Evolutionary conservation across 768 basidiomycete genomes (phyloP).

Genomic region (Agaricus subrufescens): DNA sequence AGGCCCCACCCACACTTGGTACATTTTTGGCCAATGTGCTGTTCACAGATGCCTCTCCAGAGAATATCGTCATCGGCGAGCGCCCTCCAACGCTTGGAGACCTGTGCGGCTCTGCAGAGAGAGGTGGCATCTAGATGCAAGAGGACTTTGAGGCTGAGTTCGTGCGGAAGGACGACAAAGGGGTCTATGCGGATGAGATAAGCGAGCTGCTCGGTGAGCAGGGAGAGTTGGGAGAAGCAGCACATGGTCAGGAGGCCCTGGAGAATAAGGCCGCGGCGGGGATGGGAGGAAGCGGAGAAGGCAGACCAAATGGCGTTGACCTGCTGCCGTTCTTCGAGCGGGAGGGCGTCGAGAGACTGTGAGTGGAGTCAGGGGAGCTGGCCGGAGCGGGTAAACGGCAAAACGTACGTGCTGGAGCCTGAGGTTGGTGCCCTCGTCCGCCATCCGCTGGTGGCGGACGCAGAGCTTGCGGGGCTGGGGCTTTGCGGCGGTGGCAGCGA

Average conservation of each 20-base stretch:
- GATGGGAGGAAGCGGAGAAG: conserved; percentile 92
- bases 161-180: conserved; percentile 84
- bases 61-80: conserved; percentile 94
- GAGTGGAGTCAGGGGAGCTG: conserved; percentile 10
- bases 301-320: conserved; percentile 94
- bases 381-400: background rate
- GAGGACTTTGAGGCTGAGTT: conserved; percentile 83
- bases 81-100: conserved; percentile 75
- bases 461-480: conserved; percentile 57
- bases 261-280: conserved; percentile 88
- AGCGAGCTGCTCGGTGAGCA: conserved; percentile 87
- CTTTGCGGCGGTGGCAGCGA: conserved; percentile 27
- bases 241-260: conserved; percentile 98
- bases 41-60: conserved; percentile 95
- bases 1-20: conserved; percentile 97
- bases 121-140: conserved; percentile 89
- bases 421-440: conserved; percentile 89
- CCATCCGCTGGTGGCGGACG: conserved; percentile 92
- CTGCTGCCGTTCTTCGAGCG: conserved; percentile 78
- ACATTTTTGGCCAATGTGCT: conserved; percentile 97
- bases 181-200: conserved; percentile 96
- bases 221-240: conserved; percentile 96
- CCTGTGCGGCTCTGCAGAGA: conserved; percentile 90
- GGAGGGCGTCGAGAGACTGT: conserved; percentile 87
- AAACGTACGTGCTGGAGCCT: conserved; percentile 81